Evolutionary conservation across 306 rosid species (phyloP).

Genomic region (Rosa multiflora): DNA sequence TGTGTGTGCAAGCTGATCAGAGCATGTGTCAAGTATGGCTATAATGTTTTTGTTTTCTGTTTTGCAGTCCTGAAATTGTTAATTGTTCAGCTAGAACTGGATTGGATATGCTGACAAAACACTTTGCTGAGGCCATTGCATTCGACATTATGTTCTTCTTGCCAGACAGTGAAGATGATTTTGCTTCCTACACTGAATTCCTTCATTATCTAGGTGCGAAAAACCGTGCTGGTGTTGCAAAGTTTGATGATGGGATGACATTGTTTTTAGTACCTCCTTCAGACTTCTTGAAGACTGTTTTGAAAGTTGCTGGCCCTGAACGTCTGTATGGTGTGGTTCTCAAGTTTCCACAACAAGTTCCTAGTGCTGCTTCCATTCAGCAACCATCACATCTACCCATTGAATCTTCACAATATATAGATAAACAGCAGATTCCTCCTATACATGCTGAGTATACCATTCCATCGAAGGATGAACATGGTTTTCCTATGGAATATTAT

Average conservation of each 20-base stretch:
- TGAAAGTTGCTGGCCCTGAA: constrained; percentile 92
- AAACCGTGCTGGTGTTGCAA: constrained; percentile 98
- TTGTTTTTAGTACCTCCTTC: constrained; percentile 97
- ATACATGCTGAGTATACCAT: constrained; percentile 53
- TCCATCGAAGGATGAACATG: constrained; percentile 63
- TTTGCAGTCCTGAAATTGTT: constrained; percentile 88
- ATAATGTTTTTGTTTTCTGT: constrained; percentile 30
- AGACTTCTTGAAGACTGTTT: constrained; percentile 75
- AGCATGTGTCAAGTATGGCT: not conserved
- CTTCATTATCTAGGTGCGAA: constrained; percentile 87
- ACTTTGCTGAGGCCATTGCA: constrained; percentile 91
- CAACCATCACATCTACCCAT: constrained; percentile 54
- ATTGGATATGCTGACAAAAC: constrained; percentile 83
- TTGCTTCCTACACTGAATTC: constrained; percentile 99
- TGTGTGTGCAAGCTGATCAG: not conserved
- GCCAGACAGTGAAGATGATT: constrained; percentile 96
- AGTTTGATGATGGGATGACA: constrained; percentile 84
- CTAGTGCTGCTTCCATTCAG: constrained; percentile 49
- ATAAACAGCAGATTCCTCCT: constrained; percentile 62
- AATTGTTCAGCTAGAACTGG: constrained; percentile 99
- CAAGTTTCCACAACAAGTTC: constrained; percentile 66
- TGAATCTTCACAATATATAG: constrained; percentile 57
- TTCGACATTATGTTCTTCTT: constrained; percentile 91
- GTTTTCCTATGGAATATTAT: constrained; percentile 50
- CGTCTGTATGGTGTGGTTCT: constrained; percentile 98